Conservation (phyloP, 371 early-diverging fungal genomes). For the Mucor sp. region DNA sequence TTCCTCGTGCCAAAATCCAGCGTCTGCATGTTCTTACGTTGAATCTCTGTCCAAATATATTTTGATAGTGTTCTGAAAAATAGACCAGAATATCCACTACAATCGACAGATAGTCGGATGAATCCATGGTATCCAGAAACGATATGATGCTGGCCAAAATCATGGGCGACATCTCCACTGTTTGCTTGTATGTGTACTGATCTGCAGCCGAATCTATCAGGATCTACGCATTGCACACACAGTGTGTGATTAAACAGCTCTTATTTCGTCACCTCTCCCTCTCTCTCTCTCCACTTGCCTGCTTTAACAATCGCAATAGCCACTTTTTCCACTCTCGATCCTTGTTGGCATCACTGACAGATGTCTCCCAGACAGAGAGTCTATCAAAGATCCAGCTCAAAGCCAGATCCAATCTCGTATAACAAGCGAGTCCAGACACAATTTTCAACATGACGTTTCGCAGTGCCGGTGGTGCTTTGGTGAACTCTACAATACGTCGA, state of each 20-base stretch:
- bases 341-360: conserved; percentile 7
- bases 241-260: background rate
- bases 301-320: conserved; percentile 21
- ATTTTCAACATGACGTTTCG: conserved; percentile 16
- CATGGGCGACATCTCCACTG: conserved; percentile 26
- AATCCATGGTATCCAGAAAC: conserved; percentile 45
- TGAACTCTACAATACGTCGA: conserved; percentile 29
- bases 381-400: conserved; percentile 35
- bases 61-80: conserved; percentile 28
- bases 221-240: background rate
- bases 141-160: conserved; percentile 32
- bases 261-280: no score
- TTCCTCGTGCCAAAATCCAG: no score
- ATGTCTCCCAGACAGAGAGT: conserved; percentile 10
- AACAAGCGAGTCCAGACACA: conserved; percentile 32
- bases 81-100: conserved; percentile 27
- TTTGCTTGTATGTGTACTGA: conserved; percentile 23
- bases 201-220: conserved; percentile 18
- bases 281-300: conserved; percentile 3
- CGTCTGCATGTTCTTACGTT: conserved; percentile 26
- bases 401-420: conserved; percentile 37
- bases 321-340: conserved; percentile 33
- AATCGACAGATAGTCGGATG: conserved; percentile 34
- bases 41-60: conserved; percentile 35
- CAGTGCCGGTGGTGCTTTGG: conserved; percentile 27